Conservation (phyloP, 495 filamentous ascomycete species). For the Penicillium verhagenii region DNA sequence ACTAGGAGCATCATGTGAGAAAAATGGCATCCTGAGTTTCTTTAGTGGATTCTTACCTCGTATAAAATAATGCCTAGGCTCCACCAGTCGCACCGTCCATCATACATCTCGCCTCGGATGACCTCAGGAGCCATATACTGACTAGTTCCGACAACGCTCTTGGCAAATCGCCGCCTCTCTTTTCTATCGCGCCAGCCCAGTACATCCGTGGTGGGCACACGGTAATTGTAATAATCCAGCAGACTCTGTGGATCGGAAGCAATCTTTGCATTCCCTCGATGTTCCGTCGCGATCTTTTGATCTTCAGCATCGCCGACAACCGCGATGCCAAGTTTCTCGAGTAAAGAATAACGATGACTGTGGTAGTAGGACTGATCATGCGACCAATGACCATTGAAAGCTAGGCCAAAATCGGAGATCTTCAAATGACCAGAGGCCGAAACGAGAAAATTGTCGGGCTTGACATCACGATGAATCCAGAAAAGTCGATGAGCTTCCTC, state of each 20-base stretch:
- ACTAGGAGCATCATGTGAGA: slow-evolving; percentile 42
- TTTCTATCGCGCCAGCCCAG: slow-evolving; percentile 76
- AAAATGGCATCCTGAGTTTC: not conserved
- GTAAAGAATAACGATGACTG: slow-evolving; percentile 72
- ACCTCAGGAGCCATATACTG: slow-evolving; percentile 98
- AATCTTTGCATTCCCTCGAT: slow-evolving; percentile 15
- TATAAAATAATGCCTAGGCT: slow-evolving; percentile 90
- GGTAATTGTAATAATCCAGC: slow-evolving; percentile 11
- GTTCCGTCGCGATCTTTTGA: slow-evolving; percentile 47
- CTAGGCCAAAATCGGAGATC: slow-evolving; percentile 92
- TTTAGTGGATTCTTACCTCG: slow-evolving; percentile 51
- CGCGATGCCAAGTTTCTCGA: slow-evolving; percentile 70
- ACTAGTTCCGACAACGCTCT: slow-evolving; percentile 90
- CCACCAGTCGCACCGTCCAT: slow-evolving; percentile 96
- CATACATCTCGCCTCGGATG: slow-evolving; percentile 76
- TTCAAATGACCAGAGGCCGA: slow-evolving; percentile 85
- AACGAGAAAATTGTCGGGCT: slow-evolving; percentile 95
- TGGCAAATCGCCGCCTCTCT: slow-evolving; percentile 70
- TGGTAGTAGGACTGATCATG: slow-evolving; percentile 85
- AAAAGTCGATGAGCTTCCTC: slow-evolving; percentile 84
- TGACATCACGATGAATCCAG: slow-evolving; percentile 94
- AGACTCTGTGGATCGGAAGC: slow-evolving; percentile 2
- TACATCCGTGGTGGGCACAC: slow-evolving; percentile 38
- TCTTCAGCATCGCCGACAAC: slow-evolving; percentile 77
- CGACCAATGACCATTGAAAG: slow-evolving; percentile 92